Evolutionary conservation across 306 rosid species (phyloP).

Genomic region (Pyrus communis): DNA sequence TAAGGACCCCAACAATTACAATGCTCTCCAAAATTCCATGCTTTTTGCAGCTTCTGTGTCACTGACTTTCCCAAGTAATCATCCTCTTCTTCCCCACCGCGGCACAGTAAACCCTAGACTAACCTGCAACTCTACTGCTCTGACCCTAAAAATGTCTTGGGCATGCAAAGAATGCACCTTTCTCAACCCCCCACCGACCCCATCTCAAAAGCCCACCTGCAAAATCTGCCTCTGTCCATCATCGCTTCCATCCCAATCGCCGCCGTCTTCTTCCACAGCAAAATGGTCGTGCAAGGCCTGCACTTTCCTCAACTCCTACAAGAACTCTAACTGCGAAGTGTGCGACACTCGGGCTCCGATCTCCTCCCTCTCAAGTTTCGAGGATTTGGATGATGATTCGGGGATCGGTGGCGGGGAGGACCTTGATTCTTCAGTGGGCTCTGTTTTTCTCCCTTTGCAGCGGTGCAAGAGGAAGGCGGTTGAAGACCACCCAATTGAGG

Average conservation of each 20-base stretch:
- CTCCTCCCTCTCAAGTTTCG: constrained; percentile 48
- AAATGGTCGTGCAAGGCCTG: constrained; percentile 92
- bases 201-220: constrained; percentile 51
- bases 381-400: constrained; percentile 35
- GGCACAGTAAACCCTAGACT: constrained; percentile 28
- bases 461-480: constrained; percentile 48
- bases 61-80: neutral
- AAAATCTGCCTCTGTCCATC: constrained; percentile 50
- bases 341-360: constrained; percentile 59
- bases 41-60: neutral
- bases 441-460: constrained; percentile 73
- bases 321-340: constrained; percentile 46
- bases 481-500: constrained; percentile 22
- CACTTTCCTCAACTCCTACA: constrained; percentile 73
- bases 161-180: constrained; percentile 75
- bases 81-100: neutral
- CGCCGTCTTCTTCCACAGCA: constrained; percentile 34
- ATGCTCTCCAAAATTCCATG: neutral
- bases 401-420: constrained; percentile 22
- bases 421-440: constrained; percentile 48
- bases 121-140: neutral
- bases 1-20: neutral
- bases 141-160: constrained; percentile 50
- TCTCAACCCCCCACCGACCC: constrained; percentile 45
- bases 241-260: neutral